Evolutionary conservation across 495 filamentous ascomycete genomes (phyloP).

Genomic region (Sordaria brevicollis): DNA sequence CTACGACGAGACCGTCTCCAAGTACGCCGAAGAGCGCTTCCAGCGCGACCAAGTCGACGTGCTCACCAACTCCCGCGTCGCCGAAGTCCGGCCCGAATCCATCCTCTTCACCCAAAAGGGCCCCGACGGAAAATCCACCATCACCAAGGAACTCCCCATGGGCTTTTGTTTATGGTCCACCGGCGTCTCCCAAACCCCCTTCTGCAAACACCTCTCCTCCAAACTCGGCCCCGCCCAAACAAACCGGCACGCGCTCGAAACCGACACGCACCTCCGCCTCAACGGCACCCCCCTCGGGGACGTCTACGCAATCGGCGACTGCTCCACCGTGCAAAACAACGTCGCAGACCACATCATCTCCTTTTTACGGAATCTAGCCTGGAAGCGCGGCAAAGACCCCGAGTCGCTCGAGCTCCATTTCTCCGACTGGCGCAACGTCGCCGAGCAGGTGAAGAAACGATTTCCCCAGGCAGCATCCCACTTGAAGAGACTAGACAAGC

Average conservation of each 20-base stretch:
- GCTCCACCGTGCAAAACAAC: conserved; percentile 94
- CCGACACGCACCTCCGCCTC: conserved; percentile 85
- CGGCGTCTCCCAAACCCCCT: conserved; percentile 78
- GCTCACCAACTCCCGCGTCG: conserved; percentile 82
- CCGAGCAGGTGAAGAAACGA: conserved; percentile 67
- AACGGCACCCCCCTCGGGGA: conserved; percentile 88
- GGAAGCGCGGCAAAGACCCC: conserved; percentile 83
- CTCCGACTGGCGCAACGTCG: conserved; percentile 77
- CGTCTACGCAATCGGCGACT: conserved; percentile 97
- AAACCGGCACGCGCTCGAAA: conserved; percentile 88
- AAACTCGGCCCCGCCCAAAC: conserved; percentile 65
- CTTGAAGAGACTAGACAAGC: conserved; percentile 74
- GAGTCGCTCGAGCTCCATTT: conserved; percentile 75
- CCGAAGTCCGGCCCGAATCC: conserved; percentile 70
- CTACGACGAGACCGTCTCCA: conserved; percentile 89
- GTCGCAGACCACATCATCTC: conserved; percentile 74
- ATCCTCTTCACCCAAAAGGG: conserved; percentile 80
- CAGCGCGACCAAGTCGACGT: conserved; percentile 84
- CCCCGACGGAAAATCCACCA: conserved; percentile 51
- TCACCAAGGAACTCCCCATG: conserved; percentile 89
- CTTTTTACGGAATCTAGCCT: conserved; percentile 83
- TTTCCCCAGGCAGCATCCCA: conserved; percentile 93
- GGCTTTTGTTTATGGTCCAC: conserved; percentile 98
- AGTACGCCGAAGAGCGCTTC: conserved; percentile 86
- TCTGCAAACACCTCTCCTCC: conserved; percentile 61